Conservation (phyloP, 768 basidiomycete genomes). For the Boletus sensibilis region DNA sequence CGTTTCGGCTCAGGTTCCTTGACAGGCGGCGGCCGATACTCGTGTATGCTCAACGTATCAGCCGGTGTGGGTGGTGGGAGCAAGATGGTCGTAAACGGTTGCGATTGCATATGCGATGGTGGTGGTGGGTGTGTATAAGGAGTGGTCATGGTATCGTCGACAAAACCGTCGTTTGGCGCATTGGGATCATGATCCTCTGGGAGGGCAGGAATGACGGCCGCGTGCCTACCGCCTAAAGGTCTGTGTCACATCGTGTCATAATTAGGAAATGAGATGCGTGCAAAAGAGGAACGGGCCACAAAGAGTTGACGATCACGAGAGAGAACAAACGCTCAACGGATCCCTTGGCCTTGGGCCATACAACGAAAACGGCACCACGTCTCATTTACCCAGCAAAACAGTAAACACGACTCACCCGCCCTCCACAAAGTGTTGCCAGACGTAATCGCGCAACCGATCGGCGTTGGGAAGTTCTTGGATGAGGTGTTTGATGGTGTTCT, state of each 20-base stretch:
- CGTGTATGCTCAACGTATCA: constrained; percentile 33
- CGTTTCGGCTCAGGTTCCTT: constrained; percentile 24
- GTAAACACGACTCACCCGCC: constrained; percentile 63
- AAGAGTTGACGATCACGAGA: constrained; percentile 15
- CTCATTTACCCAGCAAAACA: constrained; percentile 13
- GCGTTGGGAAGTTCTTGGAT: constrained; percentile 83
- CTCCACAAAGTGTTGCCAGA: constrained; percentile 84
- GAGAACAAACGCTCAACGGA: constrained; percentile 5
- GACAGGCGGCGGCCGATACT: constrained; percentile 29
- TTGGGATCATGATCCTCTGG: constrained; percentile 52
- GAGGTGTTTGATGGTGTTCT: constrained; percentile 86
- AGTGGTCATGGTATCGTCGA: constrained; percentile 21
- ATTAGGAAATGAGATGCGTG: constrained; percentile 28
- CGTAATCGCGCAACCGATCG: constrained; percentile 71
- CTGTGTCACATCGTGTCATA: constrained; percentile 43
- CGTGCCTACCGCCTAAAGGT: constrained; percentile 77
- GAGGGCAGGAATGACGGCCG: constrained; percentile 76
- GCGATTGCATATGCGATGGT: constrained; percentile 20
- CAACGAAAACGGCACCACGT: constrained; percentile 1
- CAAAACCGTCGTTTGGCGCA: constrained; percentile 18
- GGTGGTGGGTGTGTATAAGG: constrained; percentile 23
- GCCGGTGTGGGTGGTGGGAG: constrained; percentile 28
- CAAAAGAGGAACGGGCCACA: constrained; percentile 20
- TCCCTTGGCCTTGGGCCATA: constrained; percentile 10
- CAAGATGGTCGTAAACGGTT: constrained; percentile 32